These are phyloP conservation scores for Salicornia ramosissima DNA, from an alignment of 148 eudicot species.

Conservation along the genomic window DNA sequence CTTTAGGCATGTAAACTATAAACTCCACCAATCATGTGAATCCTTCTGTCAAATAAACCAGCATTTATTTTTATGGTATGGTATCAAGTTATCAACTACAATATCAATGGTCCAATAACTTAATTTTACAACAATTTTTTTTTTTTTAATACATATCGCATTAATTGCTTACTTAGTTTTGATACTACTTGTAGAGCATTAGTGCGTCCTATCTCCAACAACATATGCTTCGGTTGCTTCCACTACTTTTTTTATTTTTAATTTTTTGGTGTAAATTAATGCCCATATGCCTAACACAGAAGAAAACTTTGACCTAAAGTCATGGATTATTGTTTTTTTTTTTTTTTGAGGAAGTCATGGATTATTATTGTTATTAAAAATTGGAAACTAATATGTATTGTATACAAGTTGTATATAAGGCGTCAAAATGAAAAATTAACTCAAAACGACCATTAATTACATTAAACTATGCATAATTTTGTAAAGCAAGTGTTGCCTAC, in stretches of 20 bases:
- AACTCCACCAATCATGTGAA: slow-evolving; percentile 5
- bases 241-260: background rate
- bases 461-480: too few species aligned
- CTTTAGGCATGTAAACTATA: background rate
- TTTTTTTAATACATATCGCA: background rate
- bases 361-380: too few species aligned
- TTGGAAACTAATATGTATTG: too few species aligned
- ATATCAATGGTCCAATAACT: background rate
- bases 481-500: too few species aligned
- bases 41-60: background rate
- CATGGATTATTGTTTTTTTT: background rate
- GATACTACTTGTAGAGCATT: background rate
- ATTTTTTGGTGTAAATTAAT: background rate
- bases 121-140: background rate
- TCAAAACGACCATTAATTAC: too few species aligned
- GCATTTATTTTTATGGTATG: slow-evolving; percentile 1
- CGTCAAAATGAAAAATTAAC: too few species aligned
- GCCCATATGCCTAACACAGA: background rate
- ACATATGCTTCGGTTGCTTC: background rate
- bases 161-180: background rate
- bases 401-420: too few species aligned
- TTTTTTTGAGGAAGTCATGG: too few species aligned
- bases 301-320: background rate
- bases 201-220: background rate
- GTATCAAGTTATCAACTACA: too few species aligned